Evolutionary conservation across 1,284 basidiomycete genomes (phyloP).

Genomic region (Volvariella surrecta): DNA sequence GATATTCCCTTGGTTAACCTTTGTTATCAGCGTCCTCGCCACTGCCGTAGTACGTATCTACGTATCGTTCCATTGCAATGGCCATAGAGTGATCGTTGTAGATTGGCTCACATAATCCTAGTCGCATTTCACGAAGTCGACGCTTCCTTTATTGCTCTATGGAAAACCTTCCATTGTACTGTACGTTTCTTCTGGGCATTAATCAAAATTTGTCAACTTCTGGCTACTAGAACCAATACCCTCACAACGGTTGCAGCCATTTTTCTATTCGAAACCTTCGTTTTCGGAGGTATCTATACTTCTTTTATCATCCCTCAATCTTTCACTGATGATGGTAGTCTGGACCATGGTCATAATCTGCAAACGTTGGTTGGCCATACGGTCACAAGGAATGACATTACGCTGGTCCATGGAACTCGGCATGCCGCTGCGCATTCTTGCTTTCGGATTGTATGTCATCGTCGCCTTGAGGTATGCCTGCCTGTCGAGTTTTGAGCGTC

Average conservation of each 20-base stretch:
- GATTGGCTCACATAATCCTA: constrained; percentile 30
- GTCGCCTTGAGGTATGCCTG: constrained; percentile 29
- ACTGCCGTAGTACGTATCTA: constrained; percentile 28
- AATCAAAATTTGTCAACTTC: constrained; percentile 2
- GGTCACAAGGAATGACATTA: constrained; percentile 15
- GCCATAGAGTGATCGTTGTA: constrained; percentile 11
- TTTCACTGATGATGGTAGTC: constrained; percentile 15
- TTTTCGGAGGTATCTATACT: constrained; percentile 21
- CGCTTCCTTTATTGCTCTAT: constrained; percentile 45
- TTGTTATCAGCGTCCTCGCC: constrained; percentile 26
- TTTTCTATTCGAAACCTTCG: constrained; percentile 24
- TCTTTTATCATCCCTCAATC: too few relatives aligned
- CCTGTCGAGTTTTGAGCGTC: not conserved
- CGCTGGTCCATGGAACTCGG: constrained; percentile 28
- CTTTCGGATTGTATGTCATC: constrained; percentile 33
- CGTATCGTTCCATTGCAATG: not conserved
- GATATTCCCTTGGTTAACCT: constrained; percentile 29
- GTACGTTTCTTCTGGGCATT: not conserved
- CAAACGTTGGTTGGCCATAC: constrained; percentile 22
- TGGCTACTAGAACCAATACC: constrained; percentile 25
- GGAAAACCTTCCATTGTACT: constrained; percentile 27
- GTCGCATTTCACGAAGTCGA: constrained; percentile 30
- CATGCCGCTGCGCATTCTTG: constrained; percentile 31
- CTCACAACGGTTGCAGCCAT: constrained; percentile 29
- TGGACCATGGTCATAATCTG: constrained; percentile 33